Base-by-base conservation (phyloP, 1,139 yeast genomes). In the Saccharomyces hybrid region DNA sequence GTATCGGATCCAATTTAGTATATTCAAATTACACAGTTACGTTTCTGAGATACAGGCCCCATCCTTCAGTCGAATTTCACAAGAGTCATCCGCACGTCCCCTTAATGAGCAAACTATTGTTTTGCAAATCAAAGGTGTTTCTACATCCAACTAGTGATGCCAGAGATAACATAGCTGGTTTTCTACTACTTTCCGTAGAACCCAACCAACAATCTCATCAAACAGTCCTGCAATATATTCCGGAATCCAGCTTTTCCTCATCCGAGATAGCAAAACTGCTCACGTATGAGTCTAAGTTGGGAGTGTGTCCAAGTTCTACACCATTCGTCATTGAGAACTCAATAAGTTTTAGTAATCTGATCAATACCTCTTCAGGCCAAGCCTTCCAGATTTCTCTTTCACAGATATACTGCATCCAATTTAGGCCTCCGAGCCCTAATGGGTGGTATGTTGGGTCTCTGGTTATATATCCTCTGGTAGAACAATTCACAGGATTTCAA, bases 391-490 rank as follows among this genome's bases (percentile, higher is more conserved):
- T 64, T n/a, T 56, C 54, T 46, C 46, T 65, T 11, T 53, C 57
- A 11, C 57, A 63, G 56, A 69, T 93, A 3, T 91, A 84, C 67
- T 86, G 96, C 27, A 76, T 93, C 49, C 96, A 91, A 68, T 79
- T 86, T 9, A 78, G 97, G 55, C 84, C 84, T 5, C 96, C 98
- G 1, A 82, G 90, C 1, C 64, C 71, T 6, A 73, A 79, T 25
- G 95, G 96, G 1, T 85, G 88, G 84, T 93, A 97, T 96, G 81
- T 81, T 72, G 99, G 99, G 0, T 87, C 96, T 0, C 73, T 91
- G 23, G 75, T 89, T 2, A 71, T 91, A 49, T 85, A 89, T 69
- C 79, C 88, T 5, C 79, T 81, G 58, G 62, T 61, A 16, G 42
- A 38, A 38, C 42, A 38, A 8, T 38, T 38, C 2, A 16, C 42